phyloP scores from a whole-genome alignment of 1,139 yeast genomes.

The Geotrichum siamense region DNA sequence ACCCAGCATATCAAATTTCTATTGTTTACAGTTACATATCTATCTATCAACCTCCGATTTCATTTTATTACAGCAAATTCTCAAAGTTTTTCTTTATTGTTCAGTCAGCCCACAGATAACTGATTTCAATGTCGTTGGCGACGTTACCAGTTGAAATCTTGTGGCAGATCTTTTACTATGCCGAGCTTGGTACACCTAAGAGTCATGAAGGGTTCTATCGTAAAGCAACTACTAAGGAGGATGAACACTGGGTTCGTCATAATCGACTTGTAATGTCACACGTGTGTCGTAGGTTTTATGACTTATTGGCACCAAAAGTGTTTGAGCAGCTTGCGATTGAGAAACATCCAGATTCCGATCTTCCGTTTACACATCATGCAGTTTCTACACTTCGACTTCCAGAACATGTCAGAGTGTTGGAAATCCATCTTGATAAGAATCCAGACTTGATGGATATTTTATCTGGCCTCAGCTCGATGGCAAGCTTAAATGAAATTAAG shows the following conservation, averaged over 20 bases:
- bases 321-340: background rate
- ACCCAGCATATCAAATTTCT: too few species aligned
- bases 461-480: background rate
- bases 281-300: slow-evolving; percentile 5
- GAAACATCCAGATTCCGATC: background rate
- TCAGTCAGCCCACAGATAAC: too few species aligned
- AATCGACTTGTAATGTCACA: slow-evolving; percentile 7
- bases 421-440: background rate
- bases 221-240: background rate
- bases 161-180: slow-evolving; percentile 11
- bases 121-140: slow-evolving; percentile 11
- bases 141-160: slow-evolving; percentile 11
- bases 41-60: too few species aligned
- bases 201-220: slow-evolving; percentile 9
- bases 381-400: background rate
- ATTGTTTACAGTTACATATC: too few species aligned
- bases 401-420: slow-evolving; percentile 3
- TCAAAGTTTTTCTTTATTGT: too few species aligned
- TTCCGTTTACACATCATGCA: background rate
- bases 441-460: background rate
- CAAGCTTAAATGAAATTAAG: slow-evolving; percentile 1
- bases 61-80: too few species aligned
- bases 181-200: slow-evolving; percentile 9
- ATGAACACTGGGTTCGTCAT: slow-evolving; percentile 1
- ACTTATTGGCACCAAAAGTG: slow-evolving; percentile 6